These are phyloP conservation scores for Sclerotinia spermophila DNA, from an alignment of 2,329 filamentous ascomycete genomes.

Conservation along the genomic window DNA sequence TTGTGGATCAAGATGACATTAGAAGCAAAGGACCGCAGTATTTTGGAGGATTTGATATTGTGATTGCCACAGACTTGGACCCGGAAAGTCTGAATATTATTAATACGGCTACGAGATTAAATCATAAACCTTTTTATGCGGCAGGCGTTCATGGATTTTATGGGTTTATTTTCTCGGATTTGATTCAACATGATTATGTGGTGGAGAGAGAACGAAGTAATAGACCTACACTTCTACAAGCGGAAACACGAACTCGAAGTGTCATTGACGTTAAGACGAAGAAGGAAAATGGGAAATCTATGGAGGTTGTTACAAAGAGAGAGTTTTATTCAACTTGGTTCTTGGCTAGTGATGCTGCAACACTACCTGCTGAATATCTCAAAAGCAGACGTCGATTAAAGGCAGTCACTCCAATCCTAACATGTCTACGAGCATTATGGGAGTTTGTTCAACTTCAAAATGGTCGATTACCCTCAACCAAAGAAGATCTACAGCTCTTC, in stretches of 20 bases:
- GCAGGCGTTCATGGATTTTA: slow-evolving; percentile 85
- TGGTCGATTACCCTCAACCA: slow-evolving; percentile 52
- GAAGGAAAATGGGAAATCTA: slow-evolving; percentile 64
- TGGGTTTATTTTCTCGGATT: slow-evolving; percentile 90
- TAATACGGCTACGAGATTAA: slow-evolving; percentile 80
- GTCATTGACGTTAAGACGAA: slow-evolving; percentile 70
- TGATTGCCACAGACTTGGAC: slow-evolving; percentile 85
- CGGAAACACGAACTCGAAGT: slow-evolving; percentile 74
- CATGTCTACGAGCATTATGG: slow-evolving; percentile 87
- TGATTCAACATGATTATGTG: slow-evolving; percentile 85
- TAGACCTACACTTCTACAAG: slow-evolving; percentile 53
- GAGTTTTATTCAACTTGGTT: slow-evolving; percentile 87
- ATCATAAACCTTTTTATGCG: slow-evolving; percentile 80
- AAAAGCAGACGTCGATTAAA: slow-evolving; percentile 65
- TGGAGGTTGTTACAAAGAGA: slow-evolving; percentile 86
- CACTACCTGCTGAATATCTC: slow-evolving; percentile 65
- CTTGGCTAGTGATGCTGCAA: slow-evolving; percentile 74
- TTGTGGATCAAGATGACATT: slow-evolving; percentile 65
- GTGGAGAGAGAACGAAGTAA: slow-evolving; percentile 84
- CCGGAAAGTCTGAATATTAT: slow-evolving; percentile 71
- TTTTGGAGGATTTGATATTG: slow-evolving; percentile 75
- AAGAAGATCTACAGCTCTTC: slow-evolving; percentile 69
- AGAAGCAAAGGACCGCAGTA: slow-evolving; percentile 66
- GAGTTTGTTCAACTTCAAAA: slow-evolving; percentile 66
- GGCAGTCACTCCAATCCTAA: slow-evolving; percentile 78